phyloP scores from a whole-genome alignment of 1,284 basidiomycete genomes.

The Ganoderma lucidum region DNA sequence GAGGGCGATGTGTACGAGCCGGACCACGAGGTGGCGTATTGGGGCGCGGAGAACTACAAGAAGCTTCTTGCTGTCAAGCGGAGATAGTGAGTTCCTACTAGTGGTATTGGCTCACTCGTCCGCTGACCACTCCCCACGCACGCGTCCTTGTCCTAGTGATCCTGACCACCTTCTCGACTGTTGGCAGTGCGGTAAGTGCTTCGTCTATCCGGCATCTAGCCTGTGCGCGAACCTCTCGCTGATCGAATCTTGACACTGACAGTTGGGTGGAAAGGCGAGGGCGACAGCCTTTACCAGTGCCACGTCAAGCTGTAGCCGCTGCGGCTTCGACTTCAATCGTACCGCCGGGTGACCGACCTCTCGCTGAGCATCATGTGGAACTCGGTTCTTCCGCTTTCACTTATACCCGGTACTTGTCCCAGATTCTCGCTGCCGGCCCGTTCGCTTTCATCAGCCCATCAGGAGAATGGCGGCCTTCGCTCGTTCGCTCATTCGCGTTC shows the following conservation, averaged over 20 bases:
- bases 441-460: too few relatives aligned
- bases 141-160: slow-evolving; percentile 47
- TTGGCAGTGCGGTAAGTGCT: slow-evolving; percentile 65
- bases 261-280: slow-evolving; percentile 39
- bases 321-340: slow-evolving; percentile 3
- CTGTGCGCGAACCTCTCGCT: background rate
- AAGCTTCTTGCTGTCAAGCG: slow-evolving; percentile 56
- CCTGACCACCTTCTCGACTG: slow-evolving; percentile 61
- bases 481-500: background rate
- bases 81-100: slow-evolving; percentile 55
- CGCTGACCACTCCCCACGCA: slow-evolving; percentile 13
- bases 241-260: background rate
- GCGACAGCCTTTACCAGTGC: slow-evolving; percentile 35
- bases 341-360: background rate
- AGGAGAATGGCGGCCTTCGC: background rate
- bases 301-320: slow-evolving; percentile 31
- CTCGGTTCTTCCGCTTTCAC: background rate
- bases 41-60: slow-evolving; percentile 57
- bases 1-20: slow-evolving; percentile 66
- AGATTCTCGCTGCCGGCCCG: background rate
- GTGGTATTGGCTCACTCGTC: background rate
- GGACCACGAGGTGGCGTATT: slow-evolving; percentile 59
- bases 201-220: background rate
- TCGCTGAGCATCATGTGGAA: background rate
- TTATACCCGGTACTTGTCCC: background rate